Base-by-base conservation (phyloP, 1,139 yeast species). In the Magnusiomyces suaveolens region DNA sequence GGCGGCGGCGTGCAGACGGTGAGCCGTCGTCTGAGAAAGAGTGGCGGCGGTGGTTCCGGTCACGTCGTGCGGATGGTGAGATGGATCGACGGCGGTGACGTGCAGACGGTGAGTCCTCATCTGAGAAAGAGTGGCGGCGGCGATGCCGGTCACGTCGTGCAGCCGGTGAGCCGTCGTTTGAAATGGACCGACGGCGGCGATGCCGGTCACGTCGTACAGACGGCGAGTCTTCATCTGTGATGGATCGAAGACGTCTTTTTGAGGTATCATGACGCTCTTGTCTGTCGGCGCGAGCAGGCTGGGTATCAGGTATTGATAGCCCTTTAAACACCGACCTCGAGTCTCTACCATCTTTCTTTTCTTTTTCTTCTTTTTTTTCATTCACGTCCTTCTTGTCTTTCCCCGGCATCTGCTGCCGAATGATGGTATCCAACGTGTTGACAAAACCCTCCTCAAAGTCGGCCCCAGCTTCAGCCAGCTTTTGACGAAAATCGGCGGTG, bases 381-480 rank as follows among this genome's bases (percentile, higher is more conserved):
- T 36, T 36, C 18, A 8, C 18, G 3, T n/a, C 41, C 8, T n/a
- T 36, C 3, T 36, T n/a, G 16, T 36, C 18, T 44, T 51, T 43
- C 20, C 59, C 60, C 1, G 73, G 70, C 52, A 66, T 68, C 60
- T 70, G 57, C 39, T 62, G 62, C 38, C 69, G 54, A 4, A 71
- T 69, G 56, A 71, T 69, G 10, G 69, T 65, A 43, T 72, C 72
- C 16, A 76, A 61, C 14, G 66, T 63, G 20, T 66, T 66, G 1
- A 81, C 65, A 58, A 81, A 75, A 2, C 57, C 70, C 3, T 64
- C 68, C 0, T 82, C 76, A 57, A 85, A 79, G 12, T 79, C 84
- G 21, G 86, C 87, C 0, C 88, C 92, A 64, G 83, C 77, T 10
- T 75, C 80, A 18, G 69, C 66, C 52, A 84, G 67, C 21, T 72